Percentiles rank a stretch among this genome's conserved stretches.
Evolutionary conservation across 2,329 filamentous ascomycete species (phyloP).

Genomic region (Diaporthe citriasiana): DNA sequence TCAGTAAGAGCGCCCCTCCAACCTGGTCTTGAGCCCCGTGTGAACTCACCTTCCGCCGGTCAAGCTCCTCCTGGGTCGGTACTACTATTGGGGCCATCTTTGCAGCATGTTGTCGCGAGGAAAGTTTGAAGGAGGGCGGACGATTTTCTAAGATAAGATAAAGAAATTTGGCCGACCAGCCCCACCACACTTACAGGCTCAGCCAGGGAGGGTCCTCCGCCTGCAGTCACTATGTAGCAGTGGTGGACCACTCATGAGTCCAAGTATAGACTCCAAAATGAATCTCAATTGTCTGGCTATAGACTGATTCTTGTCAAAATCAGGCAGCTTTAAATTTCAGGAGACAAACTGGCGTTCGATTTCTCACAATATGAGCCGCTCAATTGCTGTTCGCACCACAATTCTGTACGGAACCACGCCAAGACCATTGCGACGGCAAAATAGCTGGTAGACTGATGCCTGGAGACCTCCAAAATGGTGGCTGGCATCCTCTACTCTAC

Average conservation of each 20-base stretch:
- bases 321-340: background rate
- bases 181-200: slow-evolving; percentile 22
- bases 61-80: slow-evolving; percentile 69
- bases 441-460: too few relatives aligned
- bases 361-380: too few relatives aligned
- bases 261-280: background rate
- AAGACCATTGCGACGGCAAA: background rate
- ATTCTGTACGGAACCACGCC: background rate
- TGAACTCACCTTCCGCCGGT: slow-evolving; percentile 70
- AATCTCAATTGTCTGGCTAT: too few relatives aligned
- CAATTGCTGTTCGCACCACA: too few relatives aligned
- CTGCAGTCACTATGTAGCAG: background rate
- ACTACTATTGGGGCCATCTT: slow-evolving; percentile 61
- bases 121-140: slow-evolving; percentile 28
- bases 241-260: too few relatives aligned
- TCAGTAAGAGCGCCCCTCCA: slow-evolving; percentile 11
- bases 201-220: background rate
- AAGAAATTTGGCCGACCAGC: slow-evolving; percentile 36
- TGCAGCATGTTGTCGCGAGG: slow-evolving; percentile 35
- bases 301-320: background rate
- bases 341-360: background rate
- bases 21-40: slow-evolving; percentile 4
- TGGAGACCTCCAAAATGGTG: background rate
- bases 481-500: too few relatives aligned
- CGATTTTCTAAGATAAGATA: slow-evolving; percentile 42